Base-by-base conservation (phyloP, 2,329 filamentous ascomycete species). In the Aspergillus fijiensis region DNA sequence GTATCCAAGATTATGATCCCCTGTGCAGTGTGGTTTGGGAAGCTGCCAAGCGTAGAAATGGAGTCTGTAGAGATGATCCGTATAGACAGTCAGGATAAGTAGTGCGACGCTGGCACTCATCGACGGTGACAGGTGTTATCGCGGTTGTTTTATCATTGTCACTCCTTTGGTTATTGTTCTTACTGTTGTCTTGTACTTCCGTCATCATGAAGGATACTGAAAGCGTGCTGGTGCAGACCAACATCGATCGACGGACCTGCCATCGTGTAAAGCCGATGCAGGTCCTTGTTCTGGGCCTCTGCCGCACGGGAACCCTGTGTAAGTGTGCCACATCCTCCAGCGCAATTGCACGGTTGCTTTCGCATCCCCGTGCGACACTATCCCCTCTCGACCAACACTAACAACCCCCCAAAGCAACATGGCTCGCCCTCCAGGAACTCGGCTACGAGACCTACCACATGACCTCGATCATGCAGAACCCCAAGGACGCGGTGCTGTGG, bases 401-500 rank as follows among this genome's bases (percentile, higher is more conserved):
- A 60, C 42, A 57, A 54, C 12, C 47, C 1, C 63, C 7, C 60
- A 21, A 21, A 63, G 49, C 50, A 56, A 62, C 58, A 58, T 58
- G 55, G 51, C 51, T 60, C 19, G 68, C 68, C 2, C 62, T 72
- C 11, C 51, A 67, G 42, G 49, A 60, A 51, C 59, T 70, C n/a
- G 68, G 70, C 23, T 67, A 67, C 58, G 55, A 67, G 35, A 63
- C 61, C 16, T 69, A 70, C 58, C 63, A 69, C 58, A 64, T 65
- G 51, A 59, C 58, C n/a, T 54, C 51, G 23, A 63, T 61, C 48
- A 61, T 63, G 52, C 59, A 61, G 33, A 63, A 61, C 45, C 61
- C 61, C 49, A 35, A 56, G 42, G 59, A 63, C 42, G 58, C 58
- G 10, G 48, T n/a, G 5, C 55, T 63, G 61, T 61, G 59, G 59